Evolutionary conservation across 2,329 filamentous ascomycete genomes (phyloP), one percentile per base, ranked within the genome.

Genomic region (Colletotrichum tabaci): DNA sequence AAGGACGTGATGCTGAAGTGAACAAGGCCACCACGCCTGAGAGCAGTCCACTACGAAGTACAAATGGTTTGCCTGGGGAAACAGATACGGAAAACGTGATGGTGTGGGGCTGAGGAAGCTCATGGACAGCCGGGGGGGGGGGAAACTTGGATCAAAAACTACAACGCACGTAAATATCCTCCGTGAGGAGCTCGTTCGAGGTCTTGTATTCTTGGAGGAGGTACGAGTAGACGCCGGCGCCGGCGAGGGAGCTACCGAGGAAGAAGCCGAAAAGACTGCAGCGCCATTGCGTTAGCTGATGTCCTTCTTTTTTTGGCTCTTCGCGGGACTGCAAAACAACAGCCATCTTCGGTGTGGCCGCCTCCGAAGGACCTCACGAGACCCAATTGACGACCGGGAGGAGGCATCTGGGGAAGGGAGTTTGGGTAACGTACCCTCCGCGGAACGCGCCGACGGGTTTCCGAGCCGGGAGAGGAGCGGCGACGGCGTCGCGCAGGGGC

Each of bases 161-260:
- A 76, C 79, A 76, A 92, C 94, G 83, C 89, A 98, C 96, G 84
- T 96, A 96, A 82, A 98, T 98, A 84, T 98, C 96, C 84, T 98
- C 95, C 73, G 92, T 96, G 83, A 98, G 86, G 79, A 98, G 89
- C 84, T 97, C 94, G 85, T 98, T 98, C 76, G 94, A 94, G 53
- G 95, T 88, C 85, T 95, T 94, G 87, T 98, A 98, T 83, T 98
- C 95, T 81, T 96, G 91, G 77, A 98, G 85, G 75, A 98, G 90
- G 82, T 98, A 98, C 82, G 94, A 95, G 86, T 98, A 98, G 77
- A 97, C 93, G 70, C 90, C 92, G 63, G 89, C 89, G 77, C 94
- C 95, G 55, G 95, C 92, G 63, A 94, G 86, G 57, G 93, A 92
- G 74, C 93, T 91, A 75, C 96, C 96, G 74, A 96, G 87, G 61